These are phyloP conservation scores for Talaromyces trachyspermus DNA, from an alignment of 495 filamentous ascomycete genomes.

Conservation along the genomic window DNA sequence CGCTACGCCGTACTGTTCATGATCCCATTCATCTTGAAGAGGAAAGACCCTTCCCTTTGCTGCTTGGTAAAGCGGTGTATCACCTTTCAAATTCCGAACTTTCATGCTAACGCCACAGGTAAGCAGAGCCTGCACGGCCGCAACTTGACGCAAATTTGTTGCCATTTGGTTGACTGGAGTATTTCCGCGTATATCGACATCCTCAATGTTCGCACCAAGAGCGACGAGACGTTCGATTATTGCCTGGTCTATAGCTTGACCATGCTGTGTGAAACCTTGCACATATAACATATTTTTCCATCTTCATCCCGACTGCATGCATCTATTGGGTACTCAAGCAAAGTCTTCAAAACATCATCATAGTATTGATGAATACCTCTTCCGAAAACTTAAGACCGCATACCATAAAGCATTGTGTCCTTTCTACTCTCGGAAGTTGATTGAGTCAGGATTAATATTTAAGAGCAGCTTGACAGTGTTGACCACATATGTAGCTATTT, in stretches of 20 bases:
- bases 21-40: neutral
- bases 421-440: neutral
- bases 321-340: neutral
- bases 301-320: neutral
- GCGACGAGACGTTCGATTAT: neutral
- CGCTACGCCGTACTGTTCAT: neutral
- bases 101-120: neutral
- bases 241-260: neutral
- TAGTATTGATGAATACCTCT: neutral
- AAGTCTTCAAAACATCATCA: neutral
- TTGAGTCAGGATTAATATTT: neutral
- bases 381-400: neutral
- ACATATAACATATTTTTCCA: neutral
- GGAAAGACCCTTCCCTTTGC: conserved; percentile 1
- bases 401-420: conserved; percentile 1
- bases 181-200: conserved; percentile 1
- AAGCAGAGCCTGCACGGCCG: neutral
- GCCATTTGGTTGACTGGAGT: conserved; percentile 1
- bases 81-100: neutral
- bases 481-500: neutral
- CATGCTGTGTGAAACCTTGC: neutral
- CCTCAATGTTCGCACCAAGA: neutral
- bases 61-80: neutral
- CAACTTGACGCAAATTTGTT: conserved; percentile 1
- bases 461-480: neutral